These are phyloP conservation scores for Urtica urens DNA, from an alignment of 306 rosid genomes.

Conservation along the genomic window DNA sequence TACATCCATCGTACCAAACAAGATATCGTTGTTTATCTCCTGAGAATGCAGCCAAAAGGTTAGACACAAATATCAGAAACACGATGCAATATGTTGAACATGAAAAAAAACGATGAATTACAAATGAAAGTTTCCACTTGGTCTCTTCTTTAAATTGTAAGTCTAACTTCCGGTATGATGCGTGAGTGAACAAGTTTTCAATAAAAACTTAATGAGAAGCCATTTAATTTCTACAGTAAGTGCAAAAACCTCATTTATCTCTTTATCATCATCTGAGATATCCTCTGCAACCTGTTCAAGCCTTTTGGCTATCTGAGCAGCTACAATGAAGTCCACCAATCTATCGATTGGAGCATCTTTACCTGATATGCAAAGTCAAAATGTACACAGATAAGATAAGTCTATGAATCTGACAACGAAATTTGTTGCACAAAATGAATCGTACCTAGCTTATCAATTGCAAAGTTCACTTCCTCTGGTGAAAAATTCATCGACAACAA, in stretches of 20 bases:
- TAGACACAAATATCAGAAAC: background rate
- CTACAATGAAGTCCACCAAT: constrained; percentile 72
- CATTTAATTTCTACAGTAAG: background rate
- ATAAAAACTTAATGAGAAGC: no score
- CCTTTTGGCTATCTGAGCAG: constrained; percentile 65
- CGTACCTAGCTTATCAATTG: constrained; percentile 71
- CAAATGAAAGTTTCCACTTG: background rate
- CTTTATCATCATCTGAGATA: constrained; percentile 25
- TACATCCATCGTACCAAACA: constrained; percentile 83
- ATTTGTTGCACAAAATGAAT: background rate
- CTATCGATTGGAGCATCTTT: constrained; percentile 50
- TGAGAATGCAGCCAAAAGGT: background rate
- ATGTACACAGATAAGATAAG: background rate
- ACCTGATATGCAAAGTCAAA: constrained; percentile 35
- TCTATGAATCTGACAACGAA: no score
- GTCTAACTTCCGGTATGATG: no score
- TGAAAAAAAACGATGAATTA: background rate
- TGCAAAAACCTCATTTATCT: constrained; percentile 41
- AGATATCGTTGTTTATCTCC: constrained; percentile 37
- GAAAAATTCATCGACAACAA: constrained; percentile 75
- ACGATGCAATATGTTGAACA: no score
- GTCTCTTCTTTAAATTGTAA: no score
- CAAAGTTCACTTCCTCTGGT: constrained; percentile 57
- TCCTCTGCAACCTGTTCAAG: constrained; percentile 43
- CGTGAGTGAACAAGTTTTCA: no score